Percentiles rank a stretch among this genome's conserved stretches.
These are phyloP conservation scores for Haplographium delicatum DNA, from an alignment of 495 filamentous ascomycete species.

Conservation along the genomic window DNA sequence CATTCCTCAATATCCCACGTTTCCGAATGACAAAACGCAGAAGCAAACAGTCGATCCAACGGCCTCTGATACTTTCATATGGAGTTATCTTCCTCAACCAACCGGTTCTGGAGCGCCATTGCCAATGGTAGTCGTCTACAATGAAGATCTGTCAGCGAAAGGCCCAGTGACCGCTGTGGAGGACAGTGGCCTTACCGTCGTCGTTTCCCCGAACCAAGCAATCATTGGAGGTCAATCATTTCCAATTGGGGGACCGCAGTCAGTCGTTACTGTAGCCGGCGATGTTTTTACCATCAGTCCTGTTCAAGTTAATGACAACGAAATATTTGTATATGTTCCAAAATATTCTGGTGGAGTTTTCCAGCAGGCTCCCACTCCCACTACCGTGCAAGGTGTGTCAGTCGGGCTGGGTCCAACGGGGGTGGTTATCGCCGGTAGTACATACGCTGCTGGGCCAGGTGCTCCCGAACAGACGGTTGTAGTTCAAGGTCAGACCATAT, in stretches of 20 bases:
- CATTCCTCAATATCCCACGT: not conserved
- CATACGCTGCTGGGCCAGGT: conserved; percentile 31
- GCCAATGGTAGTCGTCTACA: not conserved
- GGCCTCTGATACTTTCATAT: not conserved
- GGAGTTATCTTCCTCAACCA: not conserved
- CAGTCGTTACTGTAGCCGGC: conserved; percentile 19
- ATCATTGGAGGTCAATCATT: conserved; percentile 12
- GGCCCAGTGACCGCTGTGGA: conserved; percentile 1
- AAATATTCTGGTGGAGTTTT: conserved; percentile 3
- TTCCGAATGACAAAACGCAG: not conserved
- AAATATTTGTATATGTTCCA: conserved; percentile 18
- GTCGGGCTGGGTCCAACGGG: conserved; percentile 36
- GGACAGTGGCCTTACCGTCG: conserved; percentile 11
- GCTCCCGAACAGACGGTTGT: conserved; percentile 15
- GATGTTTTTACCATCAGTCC: conserved; percentile 22
- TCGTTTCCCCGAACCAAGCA: conserved; percentile 10
- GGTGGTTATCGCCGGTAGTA: conserved; percentile 41
- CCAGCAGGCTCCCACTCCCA: not conserved
- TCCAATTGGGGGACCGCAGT: not conserved
- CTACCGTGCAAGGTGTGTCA: conserved; percentile 28
- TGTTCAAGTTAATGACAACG: conserved; percentile 20
- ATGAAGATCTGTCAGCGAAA: not conserved
- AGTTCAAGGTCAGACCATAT: conserved; percentile 40
- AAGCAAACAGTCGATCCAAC: not conserved
- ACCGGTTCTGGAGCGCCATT: not conserved